A percentile compares a stretch with the other conserved stretches of the same genome.
Evolutionary conservation across 2,329 filamentous ascomycete genomes (phyloP).

Genomic region (Emergomyces pasteurianus): DNA sequence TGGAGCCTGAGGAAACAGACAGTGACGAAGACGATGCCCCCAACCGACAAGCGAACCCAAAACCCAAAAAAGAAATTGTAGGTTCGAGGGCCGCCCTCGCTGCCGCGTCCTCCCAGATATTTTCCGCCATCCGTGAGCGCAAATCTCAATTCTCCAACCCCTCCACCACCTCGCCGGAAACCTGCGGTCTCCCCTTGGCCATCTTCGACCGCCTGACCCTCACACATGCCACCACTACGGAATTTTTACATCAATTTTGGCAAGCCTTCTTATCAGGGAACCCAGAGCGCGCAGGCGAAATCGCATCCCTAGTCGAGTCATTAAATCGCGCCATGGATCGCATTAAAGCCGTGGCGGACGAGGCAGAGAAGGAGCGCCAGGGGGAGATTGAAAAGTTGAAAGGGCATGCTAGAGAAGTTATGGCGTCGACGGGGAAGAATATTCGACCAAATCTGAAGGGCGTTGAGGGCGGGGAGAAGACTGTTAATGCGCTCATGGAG

Average conservation of each 20-base stretch:
- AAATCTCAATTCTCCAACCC: slow-evolving; percentile 36
- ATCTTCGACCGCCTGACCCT: slow-evolving; percentile 53
- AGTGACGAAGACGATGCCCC: slow-evolving; percentile 51
- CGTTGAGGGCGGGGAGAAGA: slow-evolving; percentile 62
- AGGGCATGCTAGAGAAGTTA: slow-evolving; percentile 57
- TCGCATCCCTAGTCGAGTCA: slow-evolving; percentile 71
- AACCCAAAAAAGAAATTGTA: slow-evolving; percentile 37
- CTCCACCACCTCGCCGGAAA: slow-evolving; percentile 22
- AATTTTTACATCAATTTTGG: slow-evolving; percentile 98
- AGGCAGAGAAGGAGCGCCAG: slow-evolving; percentile 64
- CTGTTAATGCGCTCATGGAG: slow-evolving; percentile 63
- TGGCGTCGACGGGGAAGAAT: slow-evolving; percentile 62
- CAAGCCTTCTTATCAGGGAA: slow-evolving; percentile 81
- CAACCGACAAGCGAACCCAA: slow-evolving; percentile 44
- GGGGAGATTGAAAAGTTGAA: slow-evolving; percentile 55
- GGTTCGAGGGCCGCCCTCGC: slow-evolving; percentile 57
- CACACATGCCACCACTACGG: slow-evolving; percentile 84
- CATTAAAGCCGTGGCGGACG: slow-evolving; percentile 66
- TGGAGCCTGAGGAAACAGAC: slow-evolving; percentile 43
- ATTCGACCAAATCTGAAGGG: slow-evolving; percentile 52
- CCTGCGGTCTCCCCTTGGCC: slow-evolving; percentile 36
- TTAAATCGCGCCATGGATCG: slow-evolving; percentile 64
- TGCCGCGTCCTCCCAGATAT: slow-evolving; percentile 44
- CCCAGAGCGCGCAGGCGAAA: slow-evolving; percentile 63
- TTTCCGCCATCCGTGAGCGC: slow-evolving; percentile 46